phyloP scores from a whole-genome alignment of 1,139 yeast species.

The Suzukiozyma palmioleophila region DNA sequence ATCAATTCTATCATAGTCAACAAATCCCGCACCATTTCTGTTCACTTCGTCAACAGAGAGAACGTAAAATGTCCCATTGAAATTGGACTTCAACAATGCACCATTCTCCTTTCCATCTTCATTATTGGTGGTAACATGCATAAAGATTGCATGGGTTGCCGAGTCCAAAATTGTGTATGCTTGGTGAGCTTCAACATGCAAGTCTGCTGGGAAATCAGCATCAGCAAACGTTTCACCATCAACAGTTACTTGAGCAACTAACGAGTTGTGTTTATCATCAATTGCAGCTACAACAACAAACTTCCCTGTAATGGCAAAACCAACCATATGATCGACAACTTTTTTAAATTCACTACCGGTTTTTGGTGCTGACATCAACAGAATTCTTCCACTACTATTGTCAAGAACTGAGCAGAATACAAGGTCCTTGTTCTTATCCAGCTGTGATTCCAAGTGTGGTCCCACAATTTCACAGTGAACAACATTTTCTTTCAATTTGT shows the following conservation, averaged over 20 bases:
- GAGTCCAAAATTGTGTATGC: slow-evolving; percentile 86
- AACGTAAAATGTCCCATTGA: slow-evolving; percentile 93
- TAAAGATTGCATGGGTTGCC: slow-evolving; percentile 65
- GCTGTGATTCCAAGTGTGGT: slow-evolving; percentile 34
- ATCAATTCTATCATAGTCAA: slow-evolving; percentile 82
- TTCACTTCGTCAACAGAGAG: slow-evolving; percentile 70
- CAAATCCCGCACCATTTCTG: slow-evolving; percentile 68
- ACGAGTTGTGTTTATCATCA: slow-evolving; percentile 31
- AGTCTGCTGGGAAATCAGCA: slow-evolving; percentile 73
- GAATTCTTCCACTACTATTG: slow-evolving; percentile 15
- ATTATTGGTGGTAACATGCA: slow-evolving; percentile 73
- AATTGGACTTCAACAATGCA: slow-evolving; percentile 80
- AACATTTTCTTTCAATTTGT: slow-evolving; percentile 46
- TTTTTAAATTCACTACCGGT: slow-evolving; percentile 19
- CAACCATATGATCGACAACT: slow-evolving; percentile 32
- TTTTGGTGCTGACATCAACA: slow-evolving; percentile 25
- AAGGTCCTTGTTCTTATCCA: slow-evolving; percentile 40
- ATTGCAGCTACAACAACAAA: slow-evolving; percentile 78
- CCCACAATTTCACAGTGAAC: slow-evolving; percentile 66
- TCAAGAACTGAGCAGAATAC: slow-evolving; percentile 57
- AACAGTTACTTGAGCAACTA: slow-evolving; percentile 69
- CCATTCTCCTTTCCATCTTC: slow-evolving; percentile 62
- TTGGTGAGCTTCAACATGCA: slow-evolving; percentile 58
- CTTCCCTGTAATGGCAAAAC: slow-evolving; percentile 43
- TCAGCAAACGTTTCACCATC: slow-evolving; percentile 81